Base-by-base conservation (phyloP, 192 early-diverging fungal genomes). In the Coemansia sp. region DNA sequence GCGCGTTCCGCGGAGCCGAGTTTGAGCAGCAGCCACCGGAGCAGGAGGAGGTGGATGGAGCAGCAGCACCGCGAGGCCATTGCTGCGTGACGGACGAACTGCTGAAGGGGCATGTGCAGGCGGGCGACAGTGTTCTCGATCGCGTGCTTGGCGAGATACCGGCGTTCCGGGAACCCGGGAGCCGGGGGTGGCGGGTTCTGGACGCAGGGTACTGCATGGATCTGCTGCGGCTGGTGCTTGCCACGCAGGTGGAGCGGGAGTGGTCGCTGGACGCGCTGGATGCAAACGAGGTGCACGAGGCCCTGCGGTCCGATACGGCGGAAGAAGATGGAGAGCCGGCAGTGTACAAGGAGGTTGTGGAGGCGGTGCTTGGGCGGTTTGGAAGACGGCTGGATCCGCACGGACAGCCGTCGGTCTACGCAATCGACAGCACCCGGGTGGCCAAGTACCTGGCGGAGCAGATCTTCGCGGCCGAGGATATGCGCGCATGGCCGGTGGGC, bases 361-460 rank as follows among this genome's bases (percentile, higher is more conserved):
- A 71, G 5, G 76, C 76, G 7, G 71, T 84, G 25, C 63, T 84
- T 32, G 63, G 60, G 0, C 22, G 68, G 5, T 84, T 84, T 58
- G 61, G 73, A 37, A 19, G 7, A 0, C 22, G 22, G 12, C 19
- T 57, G n/a, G 16, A 12, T 25, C 37, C 14, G 10, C 2, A 12
- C 11, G 25, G 25, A 25, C 7, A 4, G 2, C 44, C 65, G 2
- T 53, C 12, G 11, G 39, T 54, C 38, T 83, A 75, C 49, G 59
- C 58, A 2, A 73, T 84, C 39, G 76, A 76, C 16, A 45, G 48
- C n/a, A 13, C 8, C 2, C 58, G 68, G 11, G 81, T 84, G 5
- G 76, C 70, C 3, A 55, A 38, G 49, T 84, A 62, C 63, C 58
- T 84, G 45, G 81, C 81, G 40, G 67, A 72, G 62, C 76, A 79